Evolutionary conservation across 1,284 basidiomycete species (phyloP), one percentile per base, ranked within the genome.

Genomic region (Ustanciosporium gigantosporum): DNA sequence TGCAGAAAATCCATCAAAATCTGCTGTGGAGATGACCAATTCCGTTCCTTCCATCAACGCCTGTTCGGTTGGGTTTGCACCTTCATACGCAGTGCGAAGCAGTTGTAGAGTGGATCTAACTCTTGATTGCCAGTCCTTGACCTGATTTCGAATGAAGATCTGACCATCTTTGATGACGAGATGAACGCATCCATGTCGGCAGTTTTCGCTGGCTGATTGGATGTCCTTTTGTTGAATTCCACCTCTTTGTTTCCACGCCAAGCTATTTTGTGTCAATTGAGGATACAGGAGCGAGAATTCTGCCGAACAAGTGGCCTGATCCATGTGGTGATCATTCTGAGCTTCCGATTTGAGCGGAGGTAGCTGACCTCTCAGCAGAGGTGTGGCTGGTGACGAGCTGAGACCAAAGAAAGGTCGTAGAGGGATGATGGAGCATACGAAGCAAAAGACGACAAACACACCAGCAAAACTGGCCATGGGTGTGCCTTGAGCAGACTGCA

Each of bases 221-320:
- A 68, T 47, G 7, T 66, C 23, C 7, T 11, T 11, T 25, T 43
- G 49, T 16, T 21, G 29, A 34, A 69, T 37, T 0, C 67, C 67
- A 21, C 65, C 67, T 21, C 62, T 51, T 0, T 6, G 6, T 36
- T 32, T 47, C 66, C 66, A 70, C n/a, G 5, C 31, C 3, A 4
- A 9, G 16, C 47, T 31, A 39, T 64, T 51, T 8, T 17, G 45
- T 1, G 32, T 31, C 4, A 70, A 42, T 21, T 70, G 68, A 5
- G 61, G 61, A 34, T 69, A 70, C 16, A 70, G 41, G 5, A 36
- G 25, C 2, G 66, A 48, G 29, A 70, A 70, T 31, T 70, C 68
- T 6, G 41, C 17, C 8, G 25, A 27, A 31, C 68, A 70, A 7
- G 14, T 16, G 2, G 38, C 9, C 35, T 62, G 57, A 1, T 19